These are phyloP conservation scores for Ogataea thermomethanolica DNA, from an alignment of 805 yeast genomes.

Conservation along the genomic window DNA sequence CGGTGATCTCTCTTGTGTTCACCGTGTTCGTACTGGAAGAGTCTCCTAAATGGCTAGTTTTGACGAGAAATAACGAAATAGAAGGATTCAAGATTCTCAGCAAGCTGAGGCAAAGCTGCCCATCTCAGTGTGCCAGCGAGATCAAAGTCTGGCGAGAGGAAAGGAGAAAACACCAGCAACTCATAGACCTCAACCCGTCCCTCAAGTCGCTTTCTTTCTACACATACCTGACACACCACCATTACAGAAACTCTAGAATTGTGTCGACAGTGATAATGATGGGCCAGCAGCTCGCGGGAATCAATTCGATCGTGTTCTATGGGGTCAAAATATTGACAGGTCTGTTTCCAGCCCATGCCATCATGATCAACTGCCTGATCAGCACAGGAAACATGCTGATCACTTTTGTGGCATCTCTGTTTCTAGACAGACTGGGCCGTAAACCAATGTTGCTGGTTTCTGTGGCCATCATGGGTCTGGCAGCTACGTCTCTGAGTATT, in stretches of 20 bases:
- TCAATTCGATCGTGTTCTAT: slow-evolving; percentile 87
- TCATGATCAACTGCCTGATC: slow-evolving; percentile 68
- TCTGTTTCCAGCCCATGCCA: slow-evolving; percentile 68
- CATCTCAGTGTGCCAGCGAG: slow-evolving; percentile 20
- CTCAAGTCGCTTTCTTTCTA: slow-evolving; percentile 27
- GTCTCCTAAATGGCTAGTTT: slow-evolving; percentile 77
- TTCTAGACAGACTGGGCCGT: slow-evolving; percentile 76
- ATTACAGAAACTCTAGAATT: slow-evolving; percentile 53
- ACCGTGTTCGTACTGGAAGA: slow-evolving; percentile 52
- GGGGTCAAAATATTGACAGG: slow-evolving; percentile 82
- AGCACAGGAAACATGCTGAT: slow-evolving; percentile 71
- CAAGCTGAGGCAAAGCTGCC: slow-evolving; percentile 37
- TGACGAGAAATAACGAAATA: slow-evolving; percentile 40
- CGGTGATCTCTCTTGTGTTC: slow-evolving; percentile 44
- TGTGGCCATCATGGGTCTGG: slow-evolving; percentile 61
- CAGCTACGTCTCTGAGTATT: slow-evolving; percentile 58
- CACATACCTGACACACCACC: slow-evolving; percentile 48
- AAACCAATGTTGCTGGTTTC: slow-evolving; percentile 68
- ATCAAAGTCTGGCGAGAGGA: slow-evolving; percentile 32
- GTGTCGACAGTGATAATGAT: slow-evolving; percentile 71
- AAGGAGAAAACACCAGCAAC: slow-evolving; percentile 19
- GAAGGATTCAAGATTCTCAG: slow-evolving; percentile 24
- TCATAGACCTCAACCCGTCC: slow-evolving; percentile 24
- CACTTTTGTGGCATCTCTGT: slow-evolving; percentile 68
- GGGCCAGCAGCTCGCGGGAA: slow-evolving; percentile 90